A percentile compares a stretch with the other conserved stretches of the same genome.
Evolutionary conservation across 2,329 filamentous ascomycete species (phyloP).

Genomic region (Fusarium euwallaceae): DNA sequence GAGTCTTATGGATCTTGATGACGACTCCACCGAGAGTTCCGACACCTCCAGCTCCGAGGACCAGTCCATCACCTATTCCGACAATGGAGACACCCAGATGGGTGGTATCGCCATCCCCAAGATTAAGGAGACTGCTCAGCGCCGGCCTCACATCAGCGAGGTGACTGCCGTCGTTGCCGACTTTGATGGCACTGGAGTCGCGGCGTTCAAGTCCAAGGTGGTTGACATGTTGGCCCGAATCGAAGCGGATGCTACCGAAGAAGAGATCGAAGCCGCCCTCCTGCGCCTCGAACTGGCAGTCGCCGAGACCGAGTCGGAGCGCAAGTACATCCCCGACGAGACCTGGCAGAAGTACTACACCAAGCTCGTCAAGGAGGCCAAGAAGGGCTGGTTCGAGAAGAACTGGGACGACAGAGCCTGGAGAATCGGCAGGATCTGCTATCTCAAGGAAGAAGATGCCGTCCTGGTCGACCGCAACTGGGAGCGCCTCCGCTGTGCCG

Average conservation of each 20-base stretch:
- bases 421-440: conserved; percentile 45
- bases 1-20: conserved; percentile 13
- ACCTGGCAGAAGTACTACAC: conserved; percentile 42
- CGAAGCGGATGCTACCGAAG: conserved; percentile 4
- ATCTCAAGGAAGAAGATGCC: conserved; percentile 46
- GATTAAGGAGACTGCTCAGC: background rate
- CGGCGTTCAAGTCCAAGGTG: conserved; percentile 18
- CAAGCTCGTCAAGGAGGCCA: conserved; percentile 35
- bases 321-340: conserved; percentile 34
- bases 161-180: background rate
- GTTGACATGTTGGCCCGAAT: conserved; percentile 24
- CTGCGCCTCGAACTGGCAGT: conserved; percentile 18
- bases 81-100: conserved; percentile 16
- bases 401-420: conserved; percentile 39
- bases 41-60: background rate
- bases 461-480: conserved; percentile 43
- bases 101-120: background rate
- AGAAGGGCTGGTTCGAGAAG: conserved; percentile 21
- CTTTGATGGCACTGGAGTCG: no score
- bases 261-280: conserved; percentile 15
- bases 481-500: conserved; percentile 44
- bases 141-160: conserved; percentile 14
- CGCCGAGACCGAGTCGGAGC: conserved; percentile 17
- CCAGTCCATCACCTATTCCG: background rate
- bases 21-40: background rate